These are phyloP conservation scores for Sclerotinia sclerotiorum DNA, from an alignment of 2,329 filamentous ascomycete species.

Conservation along the genomic window DNA sequence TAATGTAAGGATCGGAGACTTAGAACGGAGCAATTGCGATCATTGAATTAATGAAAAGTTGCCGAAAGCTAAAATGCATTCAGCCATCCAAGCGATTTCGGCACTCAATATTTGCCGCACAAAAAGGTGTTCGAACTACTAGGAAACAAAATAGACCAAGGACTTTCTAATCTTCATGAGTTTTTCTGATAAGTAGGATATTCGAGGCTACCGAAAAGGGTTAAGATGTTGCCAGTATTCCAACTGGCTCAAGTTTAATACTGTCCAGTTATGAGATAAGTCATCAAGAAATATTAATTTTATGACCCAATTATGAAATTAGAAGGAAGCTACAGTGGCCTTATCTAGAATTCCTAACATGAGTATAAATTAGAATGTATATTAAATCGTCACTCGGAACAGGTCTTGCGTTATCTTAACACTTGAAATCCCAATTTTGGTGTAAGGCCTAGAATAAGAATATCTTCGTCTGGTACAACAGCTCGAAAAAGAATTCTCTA, in stretches of 20 bases:
- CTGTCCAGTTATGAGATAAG: no score
- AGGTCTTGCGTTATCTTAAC: no score
- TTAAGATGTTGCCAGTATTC: no score
- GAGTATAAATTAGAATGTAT: no score
- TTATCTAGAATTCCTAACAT: no score
- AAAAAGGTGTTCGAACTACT: neutral
- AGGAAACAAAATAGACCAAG: neutral
- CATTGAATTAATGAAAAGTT: neutral
- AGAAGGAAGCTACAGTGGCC: neutral
- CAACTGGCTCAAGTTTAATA: no score
- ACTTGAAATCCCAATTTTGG: neutral
- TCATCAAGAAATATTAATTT: neutral
- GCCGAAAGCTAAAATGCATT: neutral
- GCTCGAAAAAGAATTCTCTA: no score
- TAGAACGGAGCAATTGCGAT: neutral
- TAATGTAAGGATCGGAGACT: neutral
- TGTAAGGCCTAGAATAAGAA: neutral
- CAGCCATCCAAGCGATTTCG: neutral
- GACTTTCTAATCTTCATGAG: no score
- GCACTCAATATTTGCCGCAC: neutral
- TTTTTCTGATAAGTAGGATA: no score
- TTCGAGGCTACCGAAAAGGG: no score
- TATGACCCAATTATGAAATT: neutral
- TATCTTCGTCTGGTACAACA: neutral
- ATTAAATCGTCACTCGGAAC: no score